Base-by-base conservation (phyloP, 1,284 basidiomycete species). In the Ganoderma meredithae region DNA sequence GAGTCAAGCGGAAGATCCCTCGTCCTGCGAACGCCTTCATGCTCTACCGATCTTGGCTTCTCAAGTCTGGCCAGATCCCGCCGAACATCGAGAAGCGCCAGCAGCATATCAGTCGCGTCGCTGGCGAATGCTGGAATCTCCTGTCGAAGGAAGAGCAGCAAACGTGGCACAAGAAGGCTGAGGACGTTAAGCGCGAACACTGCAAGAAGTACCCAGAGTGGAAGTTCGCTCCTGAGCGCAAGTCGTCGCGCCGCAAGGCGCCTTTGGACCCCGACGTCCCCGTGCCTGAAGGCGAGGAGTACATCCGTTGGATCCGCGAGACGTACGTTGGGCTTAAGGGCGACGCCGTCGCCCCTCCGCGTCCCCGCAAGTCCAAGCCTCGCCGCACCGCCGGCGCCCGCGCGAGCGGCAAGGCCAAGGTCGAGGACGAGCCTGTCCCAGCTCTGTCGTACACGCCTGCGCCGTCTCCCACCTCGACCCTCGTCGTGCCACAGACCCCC, bases 11-110 rank as follows among this genome's bases (percentile, higher is more conserved):
- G 40, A 60, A 60, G 39, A 17, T 92, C 70, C 88, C 90, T 63
- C 87, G 94, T n/a, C 91, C 93, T 1, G 85, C 91, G 22, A 95
- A 95, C 76, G 91, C 93, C 8, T 95, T 95, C 80, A 92, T 95
- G 78, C 83, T 96, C 65, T 96, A 90, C 79, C 89, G 94, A 60
- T 92, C 92, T 17, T 86, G 92, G 72, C 86, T 92, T 58, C 82
- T 94, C 43, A 87, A 86, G 73, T 78, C 75, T 1, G 62, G 66
- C 22, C 47, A 69, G 17, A 80, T 85, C 31, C 82, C 83, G 2
- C 67, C 74, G 22, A 66, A 79, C 33, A 75, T 83, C 47, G 86
- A 87, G 72, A 80, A 77, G 62, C 84, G 83, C 31, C 77, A 79
- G 75, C 86, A 92, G 77, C 86, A 89, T 62, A 79, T 90, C 69